Conservation (phyloP, 164 flowering plant genomes). For the Houttuynia cordata region DNA sequence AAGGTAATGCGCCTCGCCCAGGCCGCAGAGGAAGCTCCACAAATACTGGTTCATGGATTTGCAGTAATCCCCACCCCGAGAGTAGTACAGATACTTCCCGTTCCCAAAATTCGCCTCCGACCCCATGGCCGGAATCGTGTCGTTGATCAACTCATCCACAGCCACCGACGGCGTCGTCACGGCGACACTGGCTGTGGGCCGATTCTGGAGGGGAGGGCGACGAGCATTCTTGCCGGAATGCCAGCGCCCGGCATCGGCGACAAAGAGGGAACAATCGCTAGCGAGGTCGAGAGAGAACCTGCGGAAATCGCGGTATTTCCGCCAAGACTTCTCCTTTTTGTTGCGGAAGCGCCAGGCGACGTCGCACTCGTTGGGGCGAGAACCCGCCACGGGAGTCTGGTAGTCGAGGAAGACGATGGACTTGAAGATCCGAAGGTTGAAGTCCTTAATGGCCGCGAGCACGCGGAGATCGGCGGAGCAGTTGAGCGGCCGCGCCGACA, state of each 20-base stretch:
- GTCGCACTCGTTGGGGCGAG: slow-evolving; percentile 69
- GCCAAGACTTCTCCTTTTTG: slow-evolving; percentile 93
- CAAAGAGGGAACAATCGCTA: slow-evolving; percentile 50
- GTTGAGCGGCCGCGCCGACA: slow-evolving; percentile 25
- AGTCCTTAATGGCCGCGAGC: slow-evolving; percentile 54
- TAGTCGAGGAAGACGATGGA: slow-evolving; percentile 71
- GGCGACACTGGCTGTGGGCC: slow-evolving; percentile 15
- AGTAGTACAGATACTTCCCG: slow-evolving; percentile 80
- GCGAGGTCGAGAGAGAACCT: slow-evolving; percentile 51
- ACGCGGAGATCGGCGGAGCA: slow-evolving; percentile 82
- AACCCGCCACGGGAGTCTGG: slow-evolving; percentile 63
- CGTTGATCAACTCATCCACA: slow-evolving; percentile 72
- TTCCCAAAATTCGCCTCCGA: slow-evolving; percentile 46
- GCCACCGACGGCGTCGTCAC: slow-evolving; percentile 13
- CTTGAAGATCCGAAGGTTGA: slow-evolving; percentile 56
- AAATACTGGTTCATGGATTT: slow-evolving; percentile 86
- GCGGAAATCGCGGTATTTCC: slow-evolving; percentile 85
- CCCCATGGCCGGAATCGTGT: slow-evolving; percentile 61
- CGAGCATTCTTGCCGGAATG: slow-evolving; percentile 85
- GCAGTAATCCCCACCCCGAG: slow-evolving; percentile 89
- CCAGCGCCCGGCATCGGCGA: slow-evolving; percentile 48
- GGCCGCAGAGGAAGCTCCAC: slow-evolving; percentile 92
- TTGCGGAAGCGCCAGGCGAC: slow-evolving; percentile 89
- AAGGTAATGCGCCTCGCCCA: slow-evolving; percentile 88
- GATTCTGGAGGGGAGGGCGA: slow-evolving; percentile 17